Conservation (phyloP, 345 rosid genomes). For the Murraya paniculata region DNA sequence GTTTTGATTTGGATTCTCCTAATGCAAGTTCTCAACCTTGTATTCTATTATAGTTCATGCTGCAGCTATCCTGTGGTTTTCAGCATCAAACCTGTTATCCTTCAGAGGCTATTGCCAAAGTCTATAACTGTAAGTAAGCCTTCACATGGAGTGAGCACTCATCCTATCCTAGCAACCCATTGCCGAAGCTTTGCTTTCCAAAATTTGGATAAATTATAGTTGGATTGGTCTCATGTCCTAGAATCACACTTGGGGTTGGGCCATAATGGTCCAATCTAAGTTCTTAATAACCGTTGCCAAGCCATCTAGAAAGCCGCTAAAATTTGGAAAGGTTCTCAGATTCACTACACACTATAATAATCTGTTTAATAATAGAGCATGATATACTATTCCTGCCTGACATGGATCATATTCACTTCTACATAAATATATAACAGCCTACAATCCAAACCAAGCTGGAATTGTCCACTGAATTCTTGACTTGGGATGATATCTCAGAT, state of each 20-base stretch:
- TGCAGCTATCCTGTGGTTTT: not conserved
- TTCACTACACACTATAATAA: not conserved
- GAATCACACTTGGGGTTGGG: not conserved
- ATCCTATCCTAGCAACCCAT: not conserved
- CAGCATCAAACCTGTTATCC: not conserved
- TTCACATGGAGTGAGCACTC: not conserved
- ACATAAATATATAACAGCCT: not conserved
- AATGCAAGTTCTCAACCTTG: not conserved
- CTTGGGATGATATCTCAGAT: not conserved
- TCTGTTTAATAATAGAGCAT: not conserved
- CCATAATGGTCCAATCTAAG: conserved; percentile 2
- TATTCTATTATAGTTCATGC: not conserved
- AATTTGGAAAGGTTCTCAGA: not conserved
- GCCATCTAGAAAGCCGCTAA: not conserved
- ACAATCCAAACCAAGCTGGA: not conserved
- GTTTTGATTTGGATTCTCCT: not conserved
- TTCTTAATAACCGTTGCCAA: not conserved
- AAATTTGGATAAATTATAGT: not conserved
- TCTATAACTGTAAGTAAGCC: not conserved
- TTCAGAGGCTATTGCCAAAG: not conserved
- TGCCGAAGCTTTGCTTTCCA: not conserved
- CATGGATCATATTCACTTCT: not conserved
- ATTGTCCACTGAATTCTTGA: not conserved
- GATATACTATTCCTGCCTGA: not conserved
- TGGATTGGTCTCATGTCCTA: not conserved